phyloP scores from a whole-genome alignment of 768 basidiomycete genomes.

The Suillus fuscotomentosus region DNA sequence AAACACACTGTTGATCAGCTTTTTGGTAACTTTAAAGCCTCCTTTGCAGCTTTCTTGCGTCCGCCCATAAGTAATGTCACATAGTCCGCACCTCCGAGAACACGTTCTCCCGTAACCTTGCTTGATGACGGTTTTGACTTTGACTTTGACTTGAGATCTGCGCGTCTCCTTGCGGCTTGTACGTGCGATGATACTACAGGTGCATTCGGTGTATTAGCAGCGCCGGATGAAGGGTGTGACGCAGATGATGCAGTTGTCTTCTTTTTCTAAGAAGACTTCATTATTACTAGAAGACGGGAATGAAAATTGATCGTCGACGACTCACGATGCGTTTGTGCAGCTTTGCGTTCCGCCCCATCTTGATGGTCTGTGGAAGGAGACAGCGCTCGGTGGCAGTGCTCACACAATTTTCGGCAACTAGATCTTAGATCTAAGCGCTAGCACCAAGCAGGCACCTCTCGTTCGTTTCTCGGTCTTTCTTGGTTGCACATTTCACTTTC shows the following conservation, averaged over 20 bases:
- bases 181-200: conserved; percentile 4
- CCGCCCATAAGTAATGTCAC: conserved; percentile 70
- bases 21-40: conserved; percentile 59
- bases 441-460: no score
- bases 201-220: conserved; percentile 1
- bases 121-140: conserved; percentile 13
- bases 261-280: conserved; percentile 25
- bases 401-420: no score
- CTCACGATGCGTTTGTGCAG: conserved; percentile 33
- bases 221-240: conserved; percentile 7
- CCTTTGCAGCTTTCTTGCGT: conserved; percentile 62
- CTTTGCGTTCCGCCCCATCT: conserved; percentile 38
- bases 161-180: conserved; percentile 28
- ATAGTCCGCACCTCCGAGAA: conserved; percentile 78
- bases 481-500: no score
- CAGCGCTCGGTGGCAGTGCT: no score
- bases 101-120: conserved; percentile 30
- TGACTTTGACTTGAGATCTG: conserved; percentile 21
- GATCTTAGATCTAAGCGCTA: no score
- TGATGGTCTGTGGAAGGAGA: not conserved
- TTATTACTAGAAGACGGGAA: not conserved
- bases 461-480: no score
- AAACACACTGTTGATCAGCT: conserved; percentile 26
- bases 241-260: conserved; percentile 3
- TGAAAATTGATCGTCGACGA: not conserved